Conservation (phyloP, 495 filamentous ascomycete genomes). For the Hypoxylon lenormandii region DNA sequence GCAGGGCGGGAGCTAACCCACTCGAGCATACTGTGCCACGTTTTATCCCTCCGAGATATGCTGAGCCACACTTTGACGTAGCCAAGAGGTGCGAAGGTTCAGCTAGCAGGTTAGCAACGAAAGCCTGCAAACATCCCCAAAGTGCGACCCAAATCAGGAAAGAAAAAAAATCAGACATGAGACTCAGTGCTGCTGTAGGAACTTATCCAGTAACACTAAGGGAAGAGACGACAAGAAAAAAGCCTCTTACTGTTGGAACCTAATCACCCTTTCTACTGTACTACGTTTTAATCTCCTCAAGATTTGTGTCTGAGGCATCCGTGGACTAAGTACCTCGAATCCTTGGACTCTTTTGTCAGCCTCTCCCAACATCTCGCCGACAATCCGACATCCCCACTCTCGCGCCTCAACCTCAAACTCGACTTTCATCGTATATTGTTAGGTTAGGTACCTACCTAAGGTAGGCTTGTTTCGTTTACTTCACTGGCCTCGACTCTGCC, state of each 20-base stretch:
- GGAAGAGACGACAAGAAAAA: neutral
- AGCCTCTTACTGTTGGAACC: neutral
- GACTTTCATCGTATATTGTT: neutral
- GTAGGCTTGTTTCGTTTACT: neutral
- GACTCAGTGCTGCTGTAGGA: neutral
- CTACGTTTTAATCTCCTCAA: neutral
- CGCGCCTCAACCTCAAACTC: constrained; percentile 15
- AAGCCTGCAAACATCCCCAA: constrained; percentile 1
- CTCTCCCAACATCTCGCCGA: constrained; percentile 25
- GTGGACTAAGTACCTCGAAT: neutral
- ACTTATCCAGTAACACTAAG: neutral
- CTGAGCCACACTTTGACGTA: constrained; percentile 46
- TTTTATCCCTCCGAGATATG: neutral
- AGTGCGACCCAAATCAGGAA: neutral
- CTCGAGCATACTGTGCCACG: constrained; percentile 17
- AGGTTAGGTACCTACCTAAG: too few relatives aligned
- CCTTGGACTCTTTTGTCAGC: constrained; percentile 4
- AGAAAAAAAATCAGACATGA: constrained; percentile 1
- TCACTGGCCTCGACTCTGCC: neutral
- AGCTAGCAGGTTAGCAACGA: too few relatives aligned
- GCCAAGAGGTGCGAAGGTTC: constrained; percentile 15
- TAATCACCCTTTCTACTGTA: neutral
- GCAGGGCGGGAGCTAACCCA: constrained; percentile 1
- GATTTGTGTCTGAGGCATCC: neutral
- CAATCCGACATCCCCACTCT: constrained; percentile 38